phyloP scores from a whole-genome alignment of 2,329 filamentous ascomycete species.

The Exophiala viscosa region DNA sequence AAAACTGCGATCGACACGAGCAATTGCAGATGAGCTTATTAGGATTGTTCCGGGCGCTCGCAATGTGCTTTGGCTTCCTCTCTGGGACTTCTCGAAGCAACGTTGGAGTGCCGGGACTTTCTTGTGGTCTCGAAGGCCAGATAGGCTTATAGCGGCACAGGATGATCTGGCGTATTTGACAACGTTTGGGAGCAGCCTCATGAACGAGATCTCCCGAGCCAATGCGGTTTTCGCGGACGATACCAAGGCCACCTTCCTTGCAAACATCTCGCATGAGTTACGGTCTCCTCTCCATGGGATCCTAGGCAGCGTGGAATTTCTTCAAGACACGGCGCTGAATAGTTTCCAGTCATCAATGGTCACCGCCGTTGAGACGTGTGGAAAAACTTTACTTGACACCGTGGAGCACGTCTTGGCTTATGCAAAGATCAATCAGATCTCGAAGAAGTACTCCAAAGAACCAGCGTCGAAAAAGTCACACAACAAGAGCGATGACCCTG shows the following conservation, averaged over 20 bases:
- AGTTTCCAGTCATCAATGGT: slow-evolving; percentile 33
- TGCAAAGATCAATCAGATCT: too few species aligned
- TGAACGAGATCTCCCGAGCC: slow-evolving; percentile 38
- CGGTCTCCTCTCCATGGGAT: slow-evolving; percentile 38
- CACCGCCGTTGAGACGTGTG: slow-evolving; percentile 39
- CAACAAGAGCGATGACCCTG: too few species aligned
- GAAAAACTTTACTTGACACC: slow-evolving; percentile 41
- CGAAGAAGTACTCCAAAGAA: too few species aligned
- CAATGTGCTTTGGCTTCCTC: slow-evolving; percentile 30
- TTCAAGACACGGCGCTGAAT: slow-evolving; percentile 32
- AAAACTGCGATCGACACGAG: too few species aligned
- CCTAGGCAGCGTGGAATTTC: slow-evolving; percentile 34
- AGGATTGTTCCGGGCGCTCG: too few species aligned
- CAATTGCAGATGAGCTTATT: too few species aligned
- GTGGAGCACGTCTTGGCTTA: slow-evolving; percentile 32
- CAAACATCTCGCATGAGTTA: slow-evolving; percentile 36
- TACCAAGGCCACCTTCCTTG: slow-evolving; percentile 33
- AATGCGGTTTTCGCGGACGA: too few species aligned
- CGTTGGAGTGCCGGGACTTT: slow-evolving; percentile 33
- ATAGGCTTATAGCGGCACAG: slow-evolving; percentile 28
- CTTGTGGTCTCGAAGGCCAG: slow-evolving; percentile 31
- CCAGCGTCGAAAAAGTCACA: too few species aligned
- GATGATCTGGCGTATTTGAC: slow-evolving; percentile 32
- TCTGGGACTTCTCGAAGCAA: slow-evolving; percentile 33
- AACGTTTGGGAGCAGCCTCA: slow-evolving; percentile 40